Evolutionary conservation across 169 alveolate species (phyloP).

Genomic region (Fabrea salina): DNA sequence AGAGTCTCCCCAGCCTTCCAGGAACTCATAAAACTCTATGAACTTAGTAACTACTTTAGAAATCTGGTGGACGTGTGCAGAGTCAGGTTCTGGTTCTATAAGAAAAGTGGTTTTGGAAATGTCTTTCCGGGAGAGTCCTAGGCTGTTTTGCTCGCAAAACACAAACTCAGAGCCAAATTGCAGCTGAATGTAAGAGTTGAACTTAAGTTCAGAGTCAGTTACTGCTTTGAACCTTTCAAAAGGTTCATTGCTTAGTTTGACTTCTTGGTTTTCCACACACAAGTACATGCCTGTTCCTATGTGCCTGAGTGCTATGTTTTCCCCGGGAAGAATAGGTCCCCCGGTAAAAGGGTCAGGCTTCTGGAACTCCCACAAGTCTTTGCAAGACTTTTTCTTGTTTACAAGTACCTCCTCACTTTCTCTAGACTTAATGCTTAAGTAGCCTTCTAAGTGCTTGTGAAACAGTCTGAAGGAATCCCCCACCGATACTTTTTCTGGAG

Average conservation of each 20-base stretch:
- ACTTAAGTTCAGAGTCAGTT: too few relatives aligned
- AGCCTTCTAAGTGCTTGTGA: not conserved
- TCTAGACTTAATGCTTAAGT: not conserved
- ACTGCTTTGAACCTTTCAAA: too few relatives aligned
- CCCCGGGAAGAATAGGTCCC: not conserved
- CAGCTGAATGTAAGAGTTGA: too few relatives aligned
- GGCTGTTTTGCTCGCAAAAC: too few relatives aligned
- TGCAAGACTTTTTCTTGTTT: constrained; percentile 2
- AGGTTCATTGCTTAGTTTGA: too few relatives aligned
- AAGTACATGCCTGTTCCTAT: constrained; percentile 21
- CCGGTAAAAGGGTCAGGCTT: constrained; percentile 13
- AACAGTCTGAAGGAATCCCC: constrained; percentile 28
- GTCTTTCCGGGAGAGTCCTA: too few relatives aligned
- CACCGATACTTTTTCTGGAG: not conserved
- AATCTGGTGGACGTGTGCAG: constrained; percentile 11
- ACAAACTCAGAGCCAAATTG: too few relatives aligned
- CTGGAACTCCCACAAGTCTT: constrained; percentile 10
- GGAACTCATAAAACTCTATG: constrained; percentile 20
- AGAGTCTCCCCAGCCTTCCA: constrained; percentile 2
- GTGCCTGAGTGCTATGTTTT: not conserved
- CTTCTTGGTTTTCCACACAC: not conserved
- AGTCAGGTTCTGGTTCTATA: not conserved
- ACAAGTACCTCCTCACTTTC: constrained; percentile 4
- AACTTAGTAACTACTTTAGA: constrained; percentile 19
- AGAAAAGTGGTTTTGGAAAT: not conserved